Conservation (phyloP, 306 rosid genomes). For the Sphenostylis stenocarpa region DNA sequence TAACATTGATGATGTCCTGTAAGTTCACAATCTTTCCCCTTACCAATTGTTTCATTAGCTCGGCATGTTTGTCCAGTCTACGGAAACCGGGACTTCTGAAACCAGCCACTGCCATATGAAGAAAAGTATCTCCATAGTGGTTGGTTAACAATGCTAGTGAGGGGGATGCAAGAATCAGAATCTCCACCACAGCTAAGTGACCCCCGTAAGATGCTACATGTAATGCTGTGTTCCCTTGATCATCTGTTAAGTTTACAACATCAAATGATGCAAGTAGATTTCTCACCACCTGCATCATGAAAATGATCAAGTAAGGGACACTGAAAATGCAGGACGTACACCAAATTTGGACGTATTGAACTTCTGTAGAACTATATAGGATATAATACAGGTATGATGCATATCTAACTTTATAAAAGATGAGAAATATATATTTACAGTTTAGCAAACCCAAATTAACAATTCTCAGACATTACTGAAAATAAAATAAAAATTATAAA, state of each 20-base stretch:
- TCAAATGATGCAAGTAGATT: constrained; percentile 58
- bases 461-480: too few species aligned
- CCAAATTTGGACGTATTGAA: too few species aligned
- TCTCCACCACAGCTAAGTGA: constrained; percentile 61
- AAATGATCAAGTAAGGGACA: constrained; percentile 13
- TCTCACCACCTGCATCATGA: constrained; percentile 67
- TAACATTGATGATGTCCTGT: constrained; percentile 55
- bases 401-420: too few species aligned
- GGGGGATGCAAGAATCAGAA: constrained; percentile 56
- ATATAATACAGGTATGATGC: too few species aligned
- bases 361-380: too few species aligned
- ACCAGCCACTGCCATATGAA: constrained; percentile 88
- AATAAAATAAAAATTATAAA: too few species aligned
- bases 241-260: constrained; percentile 61
- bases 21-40: constrained; percentile 40
- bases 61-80: constrained; percentile 71
- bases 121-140: constrained; percentile 79
- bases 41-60: constrained; percentile 60
- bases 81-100: constrained; percentile 81
- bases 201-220: constrained; percentile 83
- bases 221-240: constrained; percentile 75
- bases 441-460: too few species aligned
- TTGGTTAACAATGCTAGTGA: constrained; percentile 50
- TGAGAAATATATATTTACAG: too few species aligned
- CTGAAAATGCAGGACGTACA: constrained; percentile 8